Base-by-base conservation (phyloP, 2,329 filamentous ascomycete species). In the Talaromyces albobiverticillius region DNA sequence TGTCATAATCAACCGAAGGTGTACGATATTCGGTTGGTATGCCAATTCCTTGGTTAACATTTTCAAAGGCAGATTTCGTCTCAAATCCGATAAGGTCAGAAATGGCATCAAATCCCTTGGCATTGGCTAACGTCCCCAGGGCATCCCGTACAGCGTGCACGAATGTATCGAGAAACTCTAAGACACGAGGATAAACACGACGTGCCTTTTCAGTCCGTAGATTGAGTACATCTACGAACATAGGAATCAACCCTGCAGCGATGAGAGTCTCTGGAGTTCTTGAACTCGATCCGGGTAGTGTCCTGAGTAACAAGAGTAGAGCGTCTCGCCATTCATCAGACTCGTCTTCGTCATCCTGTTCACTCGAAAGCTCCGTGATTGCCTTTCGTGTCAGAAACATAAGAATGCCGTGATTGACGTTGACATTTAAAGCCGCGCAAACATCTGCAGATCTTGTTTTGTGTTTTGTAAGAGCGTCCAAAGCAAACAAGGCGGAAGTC, bases 321-420 rank as follows among this genome's bases (percentile, higher is more conserved):
- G 89, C 87, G 62, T 94, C 89, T 18, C 93, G 87, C 92, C 93
- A 99, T 63, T 94, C 86, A 66, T 96, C 90, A n/a, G 83, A 82
- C 54, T 82, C 80, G 59, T 85, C 80, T 20, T 82, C 79, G 13
- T 71, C 68, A 36, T 84, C 78, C 55, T 78, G 73, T 53, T 87
- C 83, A 47, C 76, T 76, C 54, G 81, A 84, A 75, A 99, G 87
- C 59, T 91, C 89, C 16, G 87, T 86, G 54, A 97, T 89, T 9
- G 91, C 89, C 71, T 95, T 96, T 53, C 93, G 84, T 47, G 96
- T 87, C 61, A 96, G 83, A 65, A 96, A 97, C 61, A 97, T 87
- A 42, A 99, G 80, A 26, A 97, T 88, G 13, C 94, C 95, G 64
- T 99, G 95, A 64, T 95, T 97, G 34, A 97, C 93, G 62, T 93